phyloP scores from a whole-genome alignment of 345 rosid species.

The Noccaea bulbosa region DNA sequence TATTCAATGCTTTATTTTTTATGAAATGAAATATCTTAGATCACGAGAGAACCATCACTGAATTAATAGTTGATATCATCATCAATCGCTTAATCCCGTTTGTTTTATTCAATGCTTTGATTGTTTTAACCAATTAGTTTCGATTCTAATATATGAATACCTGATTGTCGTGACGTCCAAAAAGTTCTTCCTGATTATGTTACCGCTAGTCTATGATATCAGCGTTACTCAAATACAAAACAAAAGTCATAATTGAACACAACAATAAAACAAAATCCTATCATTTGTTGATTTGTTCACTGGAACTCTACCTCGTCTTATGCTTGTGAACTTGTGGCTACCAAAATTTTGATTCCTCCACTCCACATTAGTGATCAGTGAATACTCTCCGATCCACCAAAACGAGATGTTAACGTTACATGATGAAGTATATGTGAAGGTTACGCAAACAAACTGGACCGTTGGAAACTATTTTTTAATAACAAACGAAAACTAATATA shows the following conservation, averaged over 20 bases:
- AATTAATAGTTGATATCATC: not conserved
- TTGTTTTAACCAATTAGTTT: slow-evolving; percentile 4
- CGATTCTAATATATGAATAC: slow-evolving; percentile 4
- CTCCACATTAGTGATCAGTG: not conserved
- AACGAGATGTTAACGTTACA: slow-evolving; percentile 37
- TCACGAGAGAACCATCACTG: not conserved
- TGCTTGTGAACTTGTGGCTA: slow-evolving; percentile 38
- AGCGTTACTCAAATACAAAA: slow-evolving; percentile 16
- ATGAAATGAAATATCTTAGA: not conserved
- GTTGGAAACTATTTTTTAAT: slow-evolving; percentile 11
- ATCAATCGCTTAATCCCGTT: not conserved
- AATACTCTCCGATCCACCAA: slow-evolving; percentile 28
- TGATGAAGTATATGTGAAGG: slow-evolving; percentile 24
- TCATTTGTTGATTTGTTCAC: slow-evolving; percentile 30
- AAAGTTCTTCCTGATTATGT: not conserved
- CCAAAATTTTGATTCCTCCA: not conserved
- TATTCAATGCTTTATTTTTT: not conserved
- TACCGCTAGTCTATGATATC: slow-evolving; percentile 1
- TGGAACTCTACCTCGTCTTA: slow-evolving; percentile 28
- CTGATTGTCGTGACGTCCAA: not conserved
- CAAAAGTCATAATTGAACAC: slow-evolving; percentile 1
- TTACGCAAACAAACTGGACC: slow-evolving; percentile 43
- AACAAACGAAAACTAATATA: not conserved
- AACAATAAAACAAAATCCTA: slow-evolving; percentile 13
- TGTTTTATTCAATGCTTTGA: slow-evolving; percentile 1